A percentile compares a stretch with the other conserved stretches of the same genome.
Conservation (phyloP, 2,329 filamentous ascomycete genomes). For the Thermoascus crustaceus region DNA sequence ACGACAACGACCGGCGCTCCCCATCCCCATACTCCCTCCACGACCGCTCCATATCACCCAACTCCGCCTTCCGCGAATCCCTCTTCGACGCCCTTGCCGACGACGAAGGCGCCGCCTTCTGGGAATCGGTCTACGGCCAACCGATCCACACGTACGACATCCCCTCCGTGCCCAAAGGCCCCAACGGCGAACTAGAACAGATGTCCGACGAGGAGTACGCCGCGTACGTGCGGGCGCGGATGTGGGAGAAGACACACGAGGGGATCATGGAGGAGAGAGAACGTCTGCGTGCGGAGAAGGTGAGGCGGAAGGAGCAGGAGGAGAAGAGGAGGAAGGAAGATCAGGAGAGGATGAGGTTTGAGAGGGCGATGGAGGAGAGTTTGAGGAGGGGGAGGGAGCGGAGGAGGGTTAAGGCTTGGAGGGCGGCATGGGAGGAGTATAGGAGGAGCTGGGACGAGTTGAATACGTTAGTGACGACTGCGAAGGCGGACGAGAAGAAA, state of each 20-base stretch:
- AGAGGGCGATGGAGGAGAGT: constrained; percentile 60
- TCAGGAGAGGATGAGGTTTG: constrained; percentile 37
- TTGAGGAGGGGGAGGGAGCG: constrained; percentile 60
- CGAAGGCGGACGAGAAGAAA: constrained; percentile 4
- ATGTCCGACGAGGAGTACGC: constrained; percentile 95
- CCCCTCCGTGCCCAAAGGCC: constrained; percentile 39
- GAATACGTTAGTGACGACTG: constrained; percentile 14
- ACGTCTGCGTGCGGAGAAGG: constrained; percentile 46
- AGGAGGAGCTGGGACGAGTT: constrained; percentile 53
- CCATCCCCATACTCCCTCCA: constrained; percentile 2
- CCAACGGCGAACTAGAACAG: constrained; percentile 56
- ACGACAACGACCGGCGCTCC: too few relatives aligned
- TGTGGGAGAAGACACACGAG: constrained; percentile 94
- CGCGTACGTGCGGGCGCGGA: constrained; percentile 70
- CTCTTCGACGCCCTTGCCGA: constrained; percentile 96
- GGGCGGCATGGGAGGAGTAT: constrained; percentile 59
- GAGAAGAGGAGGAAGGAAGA: constrained; percentile 22
- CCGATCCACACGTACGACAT: constrained; percentile 74
- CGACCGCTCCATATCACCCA: constrained; percentile 48
- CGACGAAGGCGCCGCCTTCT: constrained; percentile 90
- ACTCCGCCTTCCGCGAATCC: constrained; percentile 79
- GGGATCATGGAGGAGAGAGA: constrained; percentile 71
- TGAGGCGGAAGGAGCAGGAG: constrained; percentile 38
- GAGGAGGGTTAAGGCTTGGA: constrained; percentile 37
- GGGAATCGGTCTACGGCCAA: constrained; percentile 94